Evolutionary conservation across 768 basidiomycete species (phyloP), one percentile per base, ranked within the genome.

Genomic region (Pleurotus cornucopiae): DNA sequence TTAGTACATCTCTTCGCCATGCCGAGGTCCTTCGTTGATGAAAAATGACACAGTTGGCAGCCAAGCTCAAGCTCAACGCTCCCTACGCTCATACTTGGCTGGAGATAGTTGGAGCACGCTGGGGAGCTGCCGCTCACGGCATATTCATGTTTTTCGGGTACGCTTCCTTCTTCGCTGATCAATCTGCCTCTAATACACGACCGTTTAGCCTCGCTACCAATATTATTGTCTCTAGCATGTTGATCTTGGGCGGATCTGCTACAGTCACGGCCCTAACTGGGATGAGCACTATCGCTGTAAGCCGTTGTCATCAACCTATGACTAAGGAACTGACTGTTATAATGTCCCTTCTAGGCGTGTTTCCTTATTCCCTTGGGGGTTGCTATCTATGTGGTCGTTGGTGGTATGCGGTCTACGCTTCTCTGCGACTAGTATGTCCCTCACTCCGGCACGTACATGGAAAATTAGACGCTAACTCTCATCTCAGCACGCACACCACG

Each of bases 291-390:
- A 80, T 91, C 59, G 93, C 91, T 39, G 84, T 83, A 61, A 57
- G 79, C 25, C 16, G 7, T 18, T 38, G 7, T 20, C 39, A 45
- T 48, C 14, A 21, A 13, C 4, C 25, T 26, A 49, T n/a, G 20
- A 18, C 13, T 44, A 34, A 9, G 30, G 30, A 3, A 9, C 30
- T 55, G 1, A 38, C 30, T 52, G 38, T 60, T 16, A 37, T 55
- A 18, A 18, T 34, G 7, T 4, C 48, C 16, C 6, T 34, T 44
- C 0, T 47, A 83, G 82, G 92, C 93, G 0, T 94, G 91, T 66
- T 96, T 96, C 80, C 74, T 97, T 37, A 91, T 94, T 37, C 94
- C 94, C 2, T 67, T 91, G 18, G 91, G 91, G 0, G 94, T 95
- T 3, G 82, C 89, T 0, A 86, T 94, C 60, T 96, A 97, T 66